Evolutionary conservation across 2,329 filamentous ascomycete genomes (phyloP), one percentile per base, ranked within the genome.

Genomic region (Alternaria brassicae): DNA sequence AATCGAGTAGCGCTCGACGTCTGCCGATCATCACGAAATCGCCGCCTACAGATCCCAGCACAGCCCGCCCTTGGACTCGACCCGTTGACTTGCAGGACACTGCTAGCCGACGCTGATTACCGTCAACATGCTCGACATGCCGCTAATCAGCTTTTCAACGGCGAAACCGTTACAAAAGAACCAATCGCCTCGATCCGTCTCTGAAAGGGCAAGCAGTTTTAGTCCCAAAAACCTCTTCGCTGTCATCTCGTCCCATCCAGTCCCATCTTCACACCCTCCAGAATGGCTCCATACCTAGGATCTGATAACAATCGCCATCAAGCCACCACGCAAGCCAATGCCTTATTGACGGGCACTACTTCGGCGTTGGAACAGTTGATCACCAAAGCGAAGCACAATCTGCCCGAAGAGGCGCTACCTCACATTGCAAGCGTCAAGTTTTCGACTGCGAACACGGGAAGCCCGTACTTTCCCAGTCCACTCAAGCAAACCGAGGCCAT

Each of bases 401-500:
- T 80, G 12, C 77, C 78, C 6, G 52, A 59, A 28, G 76, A 79
- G 58, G 71, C 67, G 48, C 58, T 72, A 4, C 50, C 69, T 19
- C 67, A 77, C 44, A 74, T 79, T 21, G 52, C 63, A 19, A 68
- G 60, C 6, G 63, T 72, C 47, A 54, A 68, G 4, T 79, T 80
- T 48, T 71, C 69, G 2, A 79, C 76, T 1, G 72, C 71, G 13
- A 78, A 79, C 53, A 76, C 72, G 0, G 77, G 77, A 27, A 77
- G 63, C 17, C 78, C 78, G 6, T 79, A 79, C 61, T 80, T 78
- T 56, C 77, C 78, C 2, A 76, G 73, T 58, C 82, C 83, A 0
- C 81, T 84, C 63, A 85, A 85, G 61, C 81, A 83, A 68, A 84
- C 82, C 0, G 83, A 85, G 63, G 83, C 83, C 1, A 77, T 82